Evolutionary conservation across 2,329 filamentous ascomycete species (phyloP).

Genomic region (Rhynchosporium secalis): DNA sequence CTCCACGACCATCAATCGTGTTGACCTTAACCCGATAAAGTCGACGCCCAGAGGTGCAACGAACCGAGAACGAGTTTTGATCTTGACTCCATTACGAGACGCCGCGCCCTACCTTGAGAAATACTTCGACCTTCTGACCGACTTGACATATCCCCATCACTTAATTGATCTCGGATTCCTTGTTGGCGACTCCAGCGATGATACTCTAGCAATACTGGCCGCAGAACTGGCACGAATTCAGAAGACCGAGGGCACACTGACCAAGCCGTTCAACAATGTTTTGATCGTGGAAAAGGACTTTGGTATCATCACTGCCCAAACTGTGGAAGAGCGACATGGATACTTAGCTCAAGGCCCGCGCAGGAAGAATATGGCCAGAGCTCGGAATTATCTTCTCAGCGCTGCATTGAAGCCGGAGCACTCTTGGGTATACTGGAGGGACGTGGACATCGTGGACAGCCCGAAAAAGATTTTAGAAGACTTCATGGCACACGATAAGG

Average conservation of each 20-base stretch:
- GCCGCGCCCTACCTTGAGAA: constrained; percentile 78
- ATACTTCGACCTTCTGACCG: constrained; percentile 89
- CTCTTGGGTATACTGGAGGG: constrained; percentile 98
- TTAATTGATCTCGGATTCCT: constrained; percentile 95
- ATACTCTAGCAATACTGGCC: constrained; percentile 83
- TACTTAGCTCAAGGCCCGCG: constrained; percentile 87
- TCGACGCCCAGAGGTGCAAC: constrained; percentile 76
- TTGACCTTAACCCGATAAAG: constrained; percentile 82
- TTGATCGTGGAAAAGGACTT: constrained; percentile 92
- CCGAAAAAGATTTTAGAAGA: constrained; percentile 88
- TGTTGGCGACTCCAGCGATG: constrained; percentile 86
- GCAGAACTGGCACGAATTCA: constrained; percentile 88
- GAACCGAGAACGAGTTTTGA: constrained; percentile 85
- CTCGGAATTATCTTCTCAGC: constrained; percentile 87
- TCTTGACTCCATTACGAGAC: constrained; percentile 91
- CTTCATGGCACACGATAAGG: constrained; percentile 89
- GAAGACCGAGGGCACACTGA: constrained; percentile 65
- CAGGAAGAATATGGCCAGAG: constrained; percentile 84
- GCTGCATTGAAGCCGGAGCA: constrained; percentile 88
- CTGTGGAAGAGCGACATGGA: constrained; percentile 78
- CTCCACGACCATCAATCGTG: constrained; percentile 70
- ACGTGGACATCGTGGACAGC: constrained; percentile 94
- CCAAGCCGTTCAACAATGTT: constrained; percentile 81
- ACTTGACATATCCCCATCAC: constrained; percentile 90
- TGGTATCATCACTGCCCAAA: constrained; percentile 60